Evolutionary conservation across 306 rosid genomes (phyloP).

Genomic region (Potentilla sterilis): DNA sequence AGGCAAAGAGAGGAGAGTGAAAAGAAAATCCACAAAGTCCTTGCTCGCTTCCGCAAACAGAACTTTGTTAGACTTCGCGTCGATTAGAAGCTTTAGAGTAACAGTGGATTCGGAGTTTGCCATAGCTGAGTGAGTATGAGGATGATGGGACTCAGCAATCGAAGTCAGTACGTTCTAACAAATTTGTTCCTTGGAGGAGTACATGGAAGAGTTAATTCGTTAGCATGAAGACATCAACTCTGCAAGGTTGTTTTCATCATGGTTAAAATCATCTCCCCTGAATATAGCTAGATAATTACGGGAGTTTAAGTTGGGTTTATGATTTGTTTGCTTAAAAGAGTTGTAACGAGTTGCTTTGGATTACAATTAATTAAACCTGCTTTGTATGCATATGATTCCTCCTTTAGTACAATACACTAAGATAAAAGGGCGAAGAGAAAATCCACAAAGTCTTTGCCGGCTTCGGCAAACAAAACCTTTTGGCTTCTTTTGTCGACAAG

Average conservation of each 20-base stretch:
- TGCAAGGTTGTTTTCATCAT: no score
- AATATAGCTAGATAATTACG: no score
- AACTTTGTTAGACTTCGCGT: slow-evolving; percentile 24
- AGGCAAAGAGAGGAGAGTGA: slow-evolving; percentile 40
- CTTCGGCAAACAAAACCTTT: slow-evolving; percentile 3
- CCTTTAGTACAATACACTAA: no score
- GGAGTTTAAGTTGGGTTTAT: no score
- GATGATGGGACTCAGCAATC: no score
- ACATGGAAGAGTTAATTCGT: no score
- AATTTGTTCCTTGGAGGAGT: no score
- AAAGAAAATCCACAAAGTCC: slow-evolving; percentile 40
- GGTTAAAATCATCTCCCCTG: no score
- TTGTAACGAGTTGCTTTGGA: neutral
- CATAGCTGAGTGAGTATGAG: neutral
- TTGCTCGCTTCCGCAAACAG: slow-evolving; percentile 55
- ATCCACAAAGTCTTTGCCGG: slow-evolving; percentile 39
- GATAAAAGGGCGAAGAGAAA: slow-evolving; percentile 37
- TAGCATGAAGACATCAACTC: no score
- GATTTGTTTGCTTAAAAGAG: neutral
- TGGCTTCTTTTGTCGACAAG: neutral
- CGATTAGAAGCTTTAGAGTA: slow-evolving; percentile 38
- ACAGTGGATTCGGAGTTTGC: slow-evolving; percentile 17
- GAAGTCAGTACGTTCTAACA: no score
- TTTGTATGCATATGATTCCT: neutral
- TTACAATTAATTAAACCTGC: neutral